A percentile compares a stretch with the other conserved stretches of the same genome.
These are phyloP conservation scores for Kwoniella shivajii DNA, from an alignment of 1,284 basidiomycete species.

Conservation along the genomic window DNA sequence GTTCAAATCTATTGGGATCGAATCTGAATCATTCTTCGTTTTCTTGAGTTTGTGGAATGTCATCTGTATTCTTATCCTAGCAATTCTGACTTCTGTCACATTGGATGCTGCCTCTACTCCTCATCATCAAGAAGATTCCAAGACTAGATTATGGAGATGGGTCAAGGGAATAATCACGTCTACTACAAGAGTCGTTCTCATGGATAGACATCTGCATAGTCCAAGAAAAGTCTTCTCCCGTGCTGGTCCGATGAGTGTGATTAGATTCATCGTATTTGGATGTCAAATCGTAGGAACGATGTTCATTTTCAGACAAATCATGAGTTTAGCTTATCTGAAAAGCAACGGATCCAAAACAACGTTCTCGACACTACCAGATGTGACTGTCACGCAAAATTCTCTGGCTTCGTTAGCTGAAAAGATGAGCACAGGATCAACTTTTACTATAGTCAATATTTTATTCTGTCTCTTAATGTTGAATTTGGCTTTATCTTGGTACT, in stretches of 20 bases:
- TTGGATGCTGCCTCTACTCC: slow-evolving; percentile 1
- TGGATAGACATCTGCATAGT: slow-evolving; percentile 1
- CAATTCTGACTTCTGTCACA: slow-evolving; percentile 11
- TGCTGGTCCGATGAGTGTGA: slow-evolving; percentile 3
- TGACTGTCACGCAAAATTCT: background rate
- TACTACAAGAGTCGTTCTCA: background rate
- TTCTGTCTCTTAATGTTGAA: slow-evolving; percentile 13
- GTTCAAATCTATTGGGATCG: slow-evolving; percentile 4
- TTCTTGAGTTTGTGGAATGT: slow-evolving; percentile 22
- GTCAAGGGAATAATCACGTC: background rate
- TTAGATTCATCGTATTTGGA: slow-evolving; percentile 8
- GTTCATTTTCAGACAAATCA: slow-evolving; percentile 14
- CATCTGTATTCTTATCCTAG: slow-evolving; percentile 14
- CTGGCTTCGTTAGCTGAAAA: slow-evolving; percentile 3
- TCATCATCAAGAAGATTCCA: background rate
- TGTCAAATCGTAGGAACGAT: slow-evolving; percentile 6
- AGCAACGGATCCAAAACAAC: slow-evolving; percentile 1
- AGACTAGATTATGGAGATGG: background rate
- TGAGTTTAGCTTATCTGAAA: slow-evolving; percentile 15
- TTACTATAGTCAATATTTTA: slow-evolving; percentile 16
- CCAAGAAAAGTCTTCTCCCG: slow-evolving; percentile 1
- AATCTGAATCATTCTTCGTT: slow-evolving; percentile 14
- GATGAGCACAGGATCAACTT: background rate
- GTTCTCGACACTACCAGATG: slow-evolving; percentile 13
- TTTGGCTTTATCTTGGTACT: slow-evolving; percentile 13